Evolutionary conservation across 73 alveolate species (phyloP).

Genomic region (Diophrys appendiculata): DNA sequence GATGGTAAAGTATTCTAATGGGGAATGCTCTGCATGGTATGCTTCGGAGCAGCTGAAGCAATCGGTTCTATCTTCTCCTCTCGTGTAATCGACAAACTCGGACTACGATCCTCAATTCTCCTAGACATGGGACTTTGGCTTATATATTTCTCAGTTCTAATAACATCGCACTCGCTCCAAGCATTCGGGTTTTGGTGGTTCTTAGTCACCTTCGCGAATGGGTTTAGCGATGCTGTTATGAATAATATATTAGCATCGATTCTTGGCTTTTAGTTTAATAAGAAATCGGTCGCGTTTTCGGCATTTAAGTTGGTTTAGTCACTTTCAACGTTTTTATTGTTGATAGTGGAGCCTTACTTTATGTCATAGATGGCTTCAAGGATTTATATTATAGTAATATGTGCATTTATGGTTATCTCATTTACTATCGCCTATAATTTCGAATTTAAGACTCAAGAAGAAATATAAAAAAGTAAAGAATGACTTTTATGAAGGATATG

Average conservation of each 20-base stretch:
- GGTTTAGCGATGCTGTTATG: not conserved
- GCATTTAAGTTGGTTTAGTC: not conserved
- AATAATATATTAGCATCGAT: not conserved
- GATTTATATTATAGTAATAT: not conserved
- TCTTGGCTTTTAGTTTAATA: slow-evolving; percentile 4
- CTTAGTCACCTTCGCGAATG: not conserved
- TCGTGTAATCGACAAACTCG: not conserved
- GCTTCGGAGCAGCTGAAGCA: not conserved
- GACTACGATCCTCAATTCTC: not conserved
- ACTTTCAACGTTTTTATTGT: not conserved
- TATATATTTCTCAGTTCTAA: not conserved
- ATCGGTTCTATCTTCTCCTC: not conserved
- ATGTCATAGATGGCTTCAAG: not conserved
- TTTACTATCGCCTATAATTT: not conserved
- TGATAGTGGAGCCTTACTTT: not conserved
- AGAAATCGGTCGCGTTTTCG: slow-evolving; percentile 3
- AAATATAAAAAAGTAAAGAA: no score
- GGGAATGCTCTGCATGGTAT: slow-evolving; percentile 1
- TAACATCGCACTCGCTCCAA: not conserved
- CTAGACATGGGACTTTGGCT: not conserved
- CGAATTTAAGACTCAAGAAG: not conserved
- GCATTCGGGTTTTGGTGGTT: not conserved
- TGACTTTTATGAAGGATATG: no score
- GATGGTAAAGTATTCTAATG: not conserved
- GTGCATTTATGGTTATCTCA: not conserved